Percentiles rank a stretch among this genome's conserved stretches.
Evolutionary conservation across 1,284 basidiomycete species (phyloP).

Genomic region (Vanrija sp.): DNA sequence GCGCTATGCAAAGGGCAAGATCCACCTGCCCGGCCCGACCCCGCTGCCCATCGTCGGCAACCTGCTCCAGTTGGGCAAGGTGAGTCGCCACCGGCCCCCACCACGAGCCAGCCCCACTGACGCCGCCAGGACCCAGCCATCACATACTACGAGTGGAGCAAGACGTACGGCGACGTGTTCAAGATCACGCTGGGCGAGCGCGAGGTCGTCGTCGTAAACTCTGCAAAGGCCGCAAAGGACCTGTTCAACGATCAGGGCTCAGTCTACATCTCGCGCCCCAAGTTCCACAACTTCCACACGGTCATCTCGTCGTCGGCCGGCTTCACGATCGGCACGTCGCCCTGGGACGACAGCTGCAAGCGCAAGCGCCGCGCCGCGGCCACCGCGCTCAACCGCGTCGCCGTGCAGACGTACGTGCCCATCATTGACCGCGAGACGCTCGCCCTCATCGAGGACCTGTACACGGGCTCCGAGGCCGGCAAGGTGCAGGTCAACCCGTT

Average conservation of each 20-base stretch:
- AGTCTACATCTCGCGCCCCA: conserved; percentile 16
- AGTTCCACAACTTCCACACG: conserved; percentile 19
- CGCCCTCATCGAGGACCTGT: conserved; percentile 17
- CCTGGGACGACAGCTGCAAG: conserved; percentile 21
- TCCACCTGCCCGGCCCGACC: conserved; percentile 15
- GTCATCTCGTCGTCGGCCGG: conserved; percentile 14
- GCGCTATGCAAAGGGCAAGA: conserved; percentile 13
- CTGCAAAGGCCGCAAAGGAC: conserved; percentile 17
- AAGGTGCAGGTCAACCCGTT: conserved; percentile 11
- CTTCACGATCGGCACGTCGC: conserved; percentile 17
- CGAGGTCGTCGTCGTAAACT: conserved; percentile 20
- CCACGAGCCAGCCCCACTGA: too few relatives aligned
- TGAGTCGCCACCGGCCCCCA: too few relatives aligned
- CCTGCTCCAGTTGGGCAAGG: conserved; percentile 8
- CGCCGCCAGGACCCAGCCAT: conserved; percentile 7
- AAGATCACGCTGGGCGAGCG: conserved; percentile 21
- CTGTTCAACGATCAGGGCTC: conserved; percentile 16
- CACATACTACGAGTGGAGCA: conserved; percentile 17
- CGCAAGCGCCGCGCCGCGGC: conserved; percentile 19
- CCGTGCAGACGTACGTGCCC: conserved; percentile 15
- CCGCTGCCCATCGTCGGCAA: conserved; percentile 16
- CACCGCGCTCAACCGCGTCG: conserved; percentile 14
- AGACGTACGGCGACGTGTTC: conserved; percentile 20
- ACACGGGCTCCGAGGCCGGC: conserved; percentile 13
- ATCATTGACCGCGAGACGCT: conserved; percentile 20